phyloP scores from a whole-genome alignment of 768 basidiomycete species.

The Asterophora parasitica region DNA sequence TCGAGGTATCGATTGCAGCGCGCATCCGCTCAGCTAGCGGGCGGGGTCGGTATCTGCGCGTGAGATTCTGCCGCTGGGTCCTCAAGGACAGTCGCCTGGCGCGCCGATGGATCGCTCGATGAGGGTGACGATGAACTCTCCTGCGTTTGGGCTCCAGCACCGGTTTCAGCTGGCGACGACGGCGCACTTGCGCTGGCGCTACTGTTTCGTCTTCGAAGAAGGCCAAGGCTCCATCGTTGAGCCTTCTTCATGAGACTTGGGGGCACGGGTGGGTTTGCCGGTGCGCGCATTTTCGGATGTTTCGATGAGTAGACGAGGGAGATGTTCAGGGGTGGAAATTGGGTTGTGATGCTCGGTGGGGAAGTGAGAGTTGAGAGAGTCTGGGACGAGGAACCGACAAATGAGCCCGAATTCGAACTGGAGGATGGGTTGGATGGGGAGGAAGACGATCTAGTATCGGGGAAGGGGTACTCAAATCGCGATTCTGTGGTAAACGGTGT shows the following conservation, averaged over 20 bases:
- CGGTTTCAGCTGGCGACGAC: background rate
- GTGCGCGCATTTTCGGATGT: constrained; percentile 21
- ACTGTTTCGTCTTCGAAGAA: constrained; percentile 13
- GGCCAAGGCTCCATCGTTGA: constrained; percentile 18
- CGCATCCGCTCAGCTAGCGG: too few relatives aligned
- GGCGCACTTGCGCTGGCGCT: background rate
- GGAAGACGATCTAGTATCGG: constrained; percentile 2
- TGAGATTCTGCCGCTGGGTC: background rate
- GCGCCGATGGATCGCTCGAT: background rate
- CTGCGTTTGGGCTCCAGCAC: background rate
- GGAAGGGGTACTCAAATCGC: constrained; percentile 31
- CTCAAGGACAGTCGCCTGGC: background rate
- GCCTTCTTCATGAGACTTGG: constrained; percentile 25
- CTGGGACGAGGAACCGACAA: too few relatives aligned
- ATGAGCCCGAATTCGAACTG: too few relatives aligned
- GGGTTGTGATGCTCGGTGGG: constrained; percentile 8
- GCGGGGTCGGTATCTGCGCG: background rate
- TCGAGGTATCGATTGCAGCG: background rate
- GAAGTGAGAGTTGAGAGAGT: background rate
- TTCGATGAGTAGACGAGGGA: constrained; percentile 14
- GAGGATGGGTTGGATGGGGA: too few relatives aligned
- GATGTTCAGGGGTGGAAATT: constrained; percentile 8
- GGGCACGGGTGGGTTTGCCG: constrained; percentile 22
- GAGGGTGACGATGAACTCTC: too few relatives aligned
- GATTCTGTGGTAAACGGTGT: constrained; percentile 29